These are phyloP conservation scores for Xylariaceae sp. DNA, from an alignment of 2,329 filamentous ascomycete species.

Conservation along the genomic window DNA sequence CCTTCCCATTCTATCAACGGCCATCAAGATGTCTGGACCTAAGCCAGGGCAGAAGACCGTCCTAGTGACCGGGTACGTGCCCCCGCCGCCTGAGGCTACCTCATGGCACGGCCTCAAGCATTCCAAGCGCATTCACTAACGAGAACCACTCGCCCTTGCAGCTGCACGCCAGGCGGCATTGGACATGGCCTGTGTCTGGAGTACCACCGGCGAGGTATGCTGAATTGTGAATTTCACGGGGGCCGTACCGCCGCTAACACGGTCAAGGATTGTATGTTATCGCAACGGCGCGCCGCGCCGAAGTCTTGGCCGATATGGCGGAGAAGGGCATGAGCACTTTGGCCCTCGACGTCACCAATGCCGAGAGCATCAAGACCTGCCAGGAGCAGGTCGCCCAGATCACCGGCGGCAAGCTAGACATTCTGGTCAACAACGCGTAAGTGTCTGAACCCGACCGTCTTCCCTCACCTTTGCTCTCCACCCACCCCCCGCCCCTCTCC, in stretches of 20 bases:
- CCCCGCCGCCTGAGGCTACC: background rate
- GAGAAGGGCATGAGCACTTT: constrained; percentile 41
- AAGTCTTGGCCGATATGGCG: constrained; percentile 38
- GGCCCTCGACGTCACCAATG: constrained; percentile 45
- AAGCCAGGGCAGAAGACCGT: constrained; percentile 15
- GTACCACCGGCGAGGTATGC: constrained; percentile 42
- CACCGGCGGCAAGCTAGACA: constrained; percentile 46
- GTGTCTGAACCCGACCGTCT: constrained; percentile 9
- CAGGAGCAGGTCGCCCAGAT: constrained; percentile 38
- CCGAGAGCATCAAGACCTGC: constrained; percentile 41
- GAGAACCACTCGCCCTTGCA: constrained; percentile 16
- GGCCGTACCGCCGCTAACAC: background rate
- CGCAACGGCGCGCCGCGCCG: constrained; percentile 44
- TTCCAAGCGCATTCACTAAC: constrained; percentile 2
- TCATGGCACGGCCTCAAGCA: background rate
- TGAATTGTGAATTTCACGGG: background rate
- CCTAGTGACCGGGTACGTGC: constrained; percentile 15
- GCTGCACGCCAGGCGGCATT: constrained; percentile 52
- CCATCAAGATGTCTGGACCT: constrained; percentile 7
- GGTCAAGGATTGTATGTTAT: constrained; percentile 44
- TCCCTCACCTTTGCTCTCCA: too few relatives aligned
- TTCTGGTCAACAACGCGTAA: constrained; percentile 54
- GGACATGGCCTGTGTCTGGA: constrained; percentile 46
- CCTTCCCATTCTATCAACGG: background rate
- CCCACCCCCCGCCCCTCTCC: background rate